Evolutionary conservation across 164 flowering plant species (phyloP).

Genomic region (Warburgia ugandensis): DNA sequence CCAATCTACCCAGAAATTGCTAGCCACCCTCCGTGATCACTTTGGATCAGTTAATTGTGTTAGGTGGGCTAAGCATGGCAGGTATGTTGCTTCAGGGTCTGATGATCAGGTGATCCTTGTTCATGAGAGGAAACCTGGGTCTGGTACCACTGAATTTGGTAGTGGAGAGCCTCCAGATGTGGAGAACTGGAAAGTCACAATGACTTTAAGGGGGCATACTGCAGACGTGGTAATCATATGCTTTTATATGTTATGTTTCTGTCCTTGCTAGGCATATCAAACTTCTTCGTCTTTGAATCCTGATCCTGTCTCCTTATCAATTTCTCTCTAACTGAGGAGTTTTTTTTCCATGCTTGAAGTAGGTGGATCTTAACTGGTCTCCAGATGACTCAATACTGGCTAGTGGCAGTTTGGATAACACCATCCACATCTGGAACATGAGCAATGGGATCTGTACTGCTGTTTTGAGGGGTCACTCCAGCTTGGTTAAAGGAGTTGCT

Average conservation of each 20-base stretch:
- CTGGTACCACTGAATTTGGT: slow-evolving; percentile 97
- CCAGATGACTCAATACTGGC: slow-evolving; percentile 95
- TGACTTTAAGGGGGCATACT: slow-evolving; percentile 97
- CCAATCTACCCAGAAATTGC: slow-evolving; percentile 56
- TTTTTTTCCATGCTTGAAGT: slow-evolving; percentile 62
- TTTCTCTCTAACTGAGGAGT: not conserved
- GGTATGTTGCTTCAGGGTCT: slow-evolving; percentile 92
- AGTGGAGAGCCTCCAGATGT: slow-evolving; percentile 99
- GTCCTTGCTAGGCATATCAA: too few relatives aligned
- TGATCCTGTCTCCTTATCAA: too few relatives aligned
- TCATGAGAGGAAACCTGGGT: slow-evolving; percentile 97
- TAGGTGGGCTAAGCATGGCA: slow-evolving; percentile 97
- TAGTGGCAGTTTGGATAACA: slow-evolving; percentile 95
- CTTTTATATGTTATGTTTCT: too few relatives aligned
- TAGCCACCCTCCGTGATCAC: slow-evolving; percentile 96
- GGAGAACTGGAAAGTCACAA: slow-evolving; percentile 93
- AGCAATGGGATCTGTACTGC: slow-evolving; percentile 91
- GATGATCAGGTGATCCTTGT: slow-evolving; percentile 91
- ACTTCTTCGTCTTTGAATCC: not conserved
- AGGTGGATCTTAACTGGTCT: slow-evolving; percentile 99
- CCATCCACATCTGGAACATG: slow-evolving; percentile 95
- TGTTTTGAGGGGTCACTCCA: slow-evolving; percentile 95
- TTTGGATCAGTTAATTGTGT: slow-evolving; percentile 99
- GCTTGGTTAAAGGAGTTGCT: slow-evolving; percentile 97
- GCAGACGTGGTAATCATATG: slow-evolving; percentile 86